A percentile compares a stretch with the other conserved stretches of the same genome.
These are phyloP conservation scores for Ascochyta rabiei DNA, from an alignment of 2,329 filamentous ascomycete genomes.

Conservation along the genomic window DNA sequence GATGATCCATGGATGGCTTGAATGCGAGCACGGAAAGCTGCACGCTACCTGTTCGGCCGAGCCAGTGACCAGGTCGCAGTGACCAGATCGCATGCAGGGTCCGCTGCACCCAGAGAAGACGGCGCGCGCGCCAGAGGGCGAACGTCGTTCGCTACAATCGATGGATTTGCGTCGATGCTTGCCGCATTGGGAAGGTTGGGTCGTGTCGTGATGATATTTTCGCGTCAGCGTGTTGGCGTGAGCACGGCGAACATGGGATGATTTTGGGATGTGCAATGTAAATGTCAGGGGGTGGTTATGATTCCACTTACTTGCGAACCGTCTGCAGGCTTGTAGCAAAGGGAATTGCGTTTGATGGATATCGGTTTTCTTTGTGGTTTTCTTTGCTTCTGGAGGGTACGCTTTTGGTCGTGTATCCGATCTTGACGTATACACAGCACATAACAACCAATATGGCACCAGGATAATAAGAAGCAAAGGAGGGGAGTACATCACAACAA, in stretches of 20 bases:
- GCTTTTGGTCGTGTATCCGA: no score
- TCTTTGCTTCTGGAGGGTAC: no score
- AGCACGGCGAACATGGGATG: slow-evolving; percentile 6
- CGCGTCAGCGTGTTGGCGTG: not conserved
- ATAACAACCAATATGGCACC: no score
- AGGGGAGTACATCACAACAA: no score
- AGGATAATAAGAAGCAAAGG: no score
- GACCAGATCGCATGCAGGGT: not conserved
- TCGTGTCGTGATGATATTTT: not conserved
- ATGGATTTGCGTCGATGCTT: slow-evolving; percentile 1
- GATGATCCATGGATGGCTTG: not conserved
- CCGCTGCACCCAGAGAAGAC: not conserved
- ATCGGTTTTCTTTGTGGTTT: no score
- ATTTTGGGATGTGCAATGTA: not conserved
- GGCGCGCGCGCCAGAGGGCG: slow-evolving; percentile 7
- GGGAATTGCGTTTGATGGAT: no score
- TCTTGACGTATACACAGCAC: no score
- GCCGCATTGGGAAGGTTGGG: slow-evolving; percentile 12
- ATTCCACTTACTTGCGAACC: no score
- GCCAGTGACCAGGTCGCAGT: no score
- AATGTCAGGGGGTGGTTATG: no score
- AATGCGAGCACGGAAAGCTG: not conserved
- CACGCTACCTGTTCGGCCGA: not conserved
- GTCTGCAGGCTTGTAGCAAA: no score
- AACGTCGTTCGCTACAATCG: slow-evolving; percentile 18